Conservation (phyloP, 805 yeast species). For the Suhomyces sp. region DNA sequence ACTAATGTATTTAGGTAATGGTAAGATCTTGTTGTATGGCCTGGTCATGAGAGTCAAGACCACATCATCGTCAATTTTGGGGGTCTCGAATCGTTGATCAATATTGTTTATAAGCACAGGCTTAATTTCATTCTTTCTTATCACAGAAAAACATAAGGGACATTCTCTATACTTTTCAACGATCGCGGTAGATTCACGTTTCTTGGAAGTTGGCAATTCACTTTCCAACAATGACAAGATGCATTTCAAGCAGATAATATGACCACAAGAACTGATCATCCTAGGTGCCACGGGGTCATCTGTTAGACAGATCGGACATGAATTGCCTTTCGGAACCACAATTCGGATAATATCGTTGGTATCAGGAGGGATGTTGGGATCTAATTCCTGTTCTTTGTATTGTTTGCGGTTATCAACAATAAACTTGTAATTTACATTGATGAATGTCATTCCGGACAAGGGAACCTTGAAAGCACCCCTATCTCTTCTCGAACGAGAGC, state of each 20-base stretch:
- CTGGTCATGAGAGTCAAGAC: slow-evolving; percentile 63
- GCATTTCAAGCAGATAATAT: slow-evolving; percentile 83
- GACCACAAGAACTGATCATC: slow-evolving; percentile 91
- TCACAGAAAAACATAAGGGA: slow-evolving; percentile 70
- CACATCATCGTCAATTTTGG: slow-evolving; percentile 54
- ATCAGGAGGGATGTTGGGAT: slow-evolving; percentile 75
- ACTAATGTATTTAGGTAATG: slow-evolving; percentile 44
- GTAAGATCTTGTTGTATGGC: slow-evolving; percentile 44
- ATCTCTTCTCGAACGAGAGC: slow-evolving; percentile 12
- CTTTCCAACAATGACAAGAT: slow-evolving; percentile 68
- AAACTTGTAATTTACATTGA: slow-evolving; percentile 83
- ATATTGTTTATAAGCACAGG: slow-evolving; percentile 57
- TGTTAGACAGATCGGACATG: slow-evolving; percentile 89
- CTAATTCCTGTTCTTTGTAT: slow-evolving; percentile 57
- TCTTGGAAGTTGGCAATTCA: slow-evolving; percentile 39
- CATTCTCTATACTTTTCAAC: slow-evolving; percentile 63
- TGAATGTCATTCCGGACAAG: slow-evolving; percentile 63
- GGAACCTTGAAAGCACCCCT: slow-evolving; percentile 33
- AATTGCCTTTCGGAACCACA: slow-evolving; percentile 68
- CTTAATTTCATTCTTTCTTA: slow-evolving; percentile 53
- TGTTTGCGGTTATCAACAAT: slow-evolving; percentile 66
- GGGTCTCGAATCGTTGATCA: slow-evolving; percentile 57
- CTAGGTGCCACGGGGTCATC: slow-evolving; percentile 89
- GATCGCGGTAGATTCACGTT: slow-evolving; percentile 34
- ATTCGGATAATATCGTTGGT: slow-evolving; percentile 65